Conservation (phyloP, 108 stramenopile genomes). For the Ochromonas danica region DNA sequence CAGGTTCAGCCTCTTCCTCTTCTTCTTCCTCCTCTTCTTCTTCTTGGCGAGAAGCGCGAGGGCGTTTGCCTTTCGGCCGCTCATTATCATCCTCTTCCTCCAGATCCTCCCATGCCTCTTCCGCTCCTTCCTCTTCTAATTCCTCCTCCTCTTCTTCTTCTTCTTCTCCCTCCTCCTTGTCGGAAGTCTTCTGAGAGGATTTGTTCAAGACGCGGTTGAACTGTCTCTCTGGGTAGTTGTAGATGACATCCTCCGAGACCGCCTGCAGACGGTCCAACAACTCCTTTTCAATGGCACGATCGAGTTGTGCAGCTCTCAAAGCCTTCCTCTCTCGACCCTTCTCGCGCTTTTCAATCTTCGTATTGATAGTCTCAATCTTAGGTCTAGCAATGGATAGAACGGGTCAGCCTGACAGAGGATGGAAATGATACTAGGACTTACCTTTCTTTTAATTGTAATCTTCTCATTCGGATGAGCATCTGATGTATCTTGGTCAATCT, state of each 20-base stretch:
- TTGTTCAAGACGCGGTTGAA: constrained; percentile 70
- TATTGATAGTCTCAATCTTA: constrained; percentile 33
- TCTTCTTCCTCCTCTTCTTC: constrained; percentile 51
- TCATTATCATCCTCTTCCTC: constrained; percentile 36
- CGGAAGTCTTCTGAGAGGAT: constrained; percentile 7
- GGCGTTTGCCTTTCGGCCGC: constrained; percentile 25
- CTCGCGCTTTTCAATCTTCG: constrained; percentile 76
- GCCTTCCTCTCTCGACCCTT: constrained; percentile 86
- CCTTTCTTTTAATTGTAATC: constrained; percentile 81
- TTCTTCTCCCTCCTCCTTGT: constrained; percentile 41
- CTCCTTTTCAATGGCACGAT: constrained; percentile 84
- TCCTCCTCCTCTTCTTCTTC: constrained; percentile 53
- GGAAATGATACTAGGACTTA: too few species aligned
- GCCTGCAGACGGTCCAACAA: constrained; percentile 84
- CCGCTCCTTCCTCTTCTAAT: constrained; percentile 48
- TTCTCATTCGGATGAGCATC: constrained; percentile 92
- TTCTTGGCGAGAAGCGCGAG: too few species aligned
- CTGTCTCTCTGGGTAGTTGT: constrained; percentile 85
- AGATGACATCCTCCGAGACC: constrained; percentile 93
- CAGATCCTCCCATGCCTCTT: constrained; percentile 48
- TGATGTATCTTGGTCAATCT: constrained; percentile 97
- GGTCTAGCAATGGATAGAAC: too few species aligned
- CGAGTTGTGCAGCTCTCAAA: constrained; percentile 83
- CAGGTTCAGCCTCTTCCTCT: constrained; percentile 46
- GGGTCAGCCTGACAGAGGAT: too few species aligned